Conservation (phyloP, 345 rosid species). For the Euphorbia lathyris region DNA sequence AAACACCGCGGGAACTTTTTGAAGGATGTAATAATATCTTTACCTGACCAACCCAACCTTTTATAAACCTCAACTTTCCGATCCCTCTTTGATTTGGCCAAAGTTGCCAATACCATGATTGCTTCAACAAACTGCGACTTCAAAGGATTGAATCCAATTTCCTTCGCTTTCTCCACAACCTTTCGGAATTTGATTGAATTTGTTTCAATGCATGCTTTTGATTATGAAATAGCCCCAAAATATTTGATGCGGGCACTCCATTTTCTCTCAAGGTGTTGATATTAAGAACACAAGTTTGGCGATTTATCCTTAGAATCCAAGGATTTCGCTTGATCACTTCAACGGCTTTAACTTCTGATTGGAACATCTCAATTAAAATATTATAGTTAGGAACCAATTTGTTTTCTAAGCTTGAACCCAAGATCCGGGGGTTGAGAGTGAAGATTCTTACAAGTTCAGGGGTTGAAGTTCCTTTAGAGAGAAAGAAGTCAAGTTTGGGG, state of each 20-base stretch:
- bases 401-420: conserved; percentile 11
- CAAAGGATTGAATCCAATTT: conserved; percentile 33
- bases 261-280: conserved; percentile 2
- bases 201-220: too few species aligned
- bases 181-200: background rate
- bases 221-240: background rate
- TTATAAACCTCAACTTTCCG: conserved; percentile 32
- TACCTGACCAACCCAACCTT: conserved; percentile 55
- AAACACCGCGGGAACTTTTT: conserved; percentile 41
- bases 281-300: background rate
- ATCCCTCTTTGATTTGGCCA: conserved; percentile 39
- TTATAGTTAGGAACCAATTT: conserved; percentile 14
- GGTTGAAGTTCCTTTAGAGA: conserved; percentile 16
- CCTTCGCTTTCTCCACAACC: background rate
- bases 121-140: too few species aligned
- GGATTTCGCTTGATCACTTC: background rate
- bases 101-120: conserved; percentile 4
- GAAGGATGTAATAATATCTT: conserved; percentile 38
- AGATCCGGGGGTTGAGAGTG: background rate
- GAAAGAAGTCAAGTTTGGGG: conserved; percentile 31
- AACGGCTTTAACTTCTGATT: conserved; percentile 3
- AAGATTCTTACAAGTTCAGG: conserved; percentile 9
- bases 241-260: conserved; percentile 17
- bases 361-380: conserved; percentile 5
- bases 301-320: background rate